Base-by-base conservation (phyloP, 352 stramenopile species). In the Phytophthora pseudosyringae region DNA sequence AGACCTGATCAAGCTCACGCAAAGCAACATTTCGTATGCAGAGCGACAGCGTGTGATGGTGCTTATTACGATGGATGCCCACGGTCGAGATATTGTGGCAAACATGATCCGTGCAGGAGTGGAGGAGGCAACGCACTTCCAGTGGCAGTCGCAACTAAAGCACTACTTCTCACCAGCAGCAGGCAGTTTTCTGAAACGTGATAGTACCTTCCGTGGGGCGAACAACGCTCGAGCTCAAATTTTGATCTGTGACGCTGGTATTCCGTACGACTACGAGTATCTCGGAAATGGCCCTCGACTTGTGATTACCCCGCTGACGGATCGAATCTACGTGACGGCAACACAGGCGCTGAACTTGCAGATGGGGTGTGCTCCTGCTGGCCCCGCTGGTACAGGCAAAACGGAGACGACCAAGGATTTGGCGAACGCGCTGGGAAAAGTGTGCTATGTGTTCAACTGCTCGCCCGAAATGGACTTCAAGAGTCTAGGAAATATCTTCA, bases 241-340 rank as follows among this genome's bases (percentile, higher is more conserved):
- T 52, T 64, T 96, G 6, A 98, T 98, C 54, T 95, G 86, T 55
- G 93, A 98, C 62, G 96, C 96, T 21, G 89, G 90, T 26, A 91
- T 99, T 62, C 91, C 94, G 10, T 99, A 99, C 67, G 94, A 98
- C 67, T 98, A 98, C 76, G 96, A 99, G 63, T 99, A 99, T 72
- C 77, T 99, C 0, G 96, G 96, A 28, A 98, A 99, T 64, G 93
- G 95, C 0, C 88, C 93, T 15, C 83, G 95, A 2, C 80, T 99
- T 13, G 95, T 99, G 47, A 98, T 98, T 63, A 99, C 96, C 16
- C 94, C 95, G 10, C 70, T 98, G 12, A 98, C 95, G 16, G 96
- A 99, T 89, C 91, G 96, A 52, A 98, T 98, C 52, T 98, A 99
- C 74, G 93, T 99, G 47, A 98, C 94, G 13, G 94, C 95, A 10